phyloP scores from a whole-genome alignment of 192 early-diverging fungal genomes.

The Phycomyces blakesleeanus region DNA sequence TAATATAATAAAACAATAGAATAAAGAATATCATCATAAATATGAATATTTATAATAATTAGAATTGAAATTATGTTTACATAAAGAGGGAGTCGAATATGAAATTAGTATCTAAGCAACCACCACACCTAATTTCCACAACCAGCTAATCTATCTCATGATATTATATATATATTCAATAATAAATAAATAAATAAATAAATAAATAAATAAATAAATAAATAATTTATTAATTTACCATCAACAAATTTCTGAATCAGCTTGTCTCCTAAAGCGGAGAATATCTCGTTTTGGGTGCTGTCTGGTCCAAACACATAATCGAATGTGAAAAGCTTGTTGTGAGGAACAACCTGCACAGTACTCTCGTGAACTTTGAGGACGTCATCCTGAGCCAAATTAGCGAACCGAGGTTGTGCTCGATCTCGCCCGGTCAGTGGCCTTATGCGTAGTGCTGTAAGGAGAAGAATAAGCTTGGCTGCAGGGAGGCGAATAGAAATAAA shows the following conservation, averaged over 20 bases:
- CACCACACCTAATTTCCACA: too few relatives aligned
- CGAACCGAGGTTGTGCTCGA: slow-evolving; percentile 34
- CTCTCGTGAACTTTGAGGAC: slow-evolving; percentile 24
- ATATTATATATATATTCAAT: not conserved
- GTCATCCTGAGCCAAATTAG: slow-evolving; percentile 27
- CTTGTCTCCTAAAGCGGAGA: slow-evolving; percentile 18
- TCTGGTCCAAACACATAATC: slow-evolving; percentile 36
- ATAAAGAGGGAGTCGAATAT: too few relatives aligned
- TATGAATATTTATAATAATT: too few relatives aligned
- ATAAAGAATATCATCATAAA: too few relatives aligned
- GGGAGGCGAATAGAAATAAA: not conserved
- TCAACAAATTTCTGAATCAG: slow-evolving; percentile 34
- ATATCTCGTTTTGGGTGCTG: slow-evolving; percentile 29
- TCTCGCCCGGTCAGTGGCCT: slow-evolving; percentile 30
- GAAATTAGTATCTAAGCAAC: too few relatives aligned
- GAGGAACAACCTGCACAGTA: slow-evolving; percentile 30
- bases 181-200: too few relatives aligned
- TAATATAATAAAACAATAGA: slow-evolving; percentile 39
- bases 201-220: too few relatives aligned
- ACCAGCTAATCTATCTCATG: too few relatives aligned
- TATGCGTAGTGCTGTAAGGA: slow-evolving; percentile 27
- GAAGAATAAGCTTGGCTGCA: not conserved
- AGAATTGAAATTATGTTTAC: too few relatives aligned
- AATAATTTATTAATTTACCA: slow-evolving; percentile 21
- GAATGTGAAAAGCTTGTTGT: slow-evolving; percentile 29